Evolutionary conservation across 495 filamentous ascomycete species (phyloP).

Genomic region (Tuber borchii): DNA sequence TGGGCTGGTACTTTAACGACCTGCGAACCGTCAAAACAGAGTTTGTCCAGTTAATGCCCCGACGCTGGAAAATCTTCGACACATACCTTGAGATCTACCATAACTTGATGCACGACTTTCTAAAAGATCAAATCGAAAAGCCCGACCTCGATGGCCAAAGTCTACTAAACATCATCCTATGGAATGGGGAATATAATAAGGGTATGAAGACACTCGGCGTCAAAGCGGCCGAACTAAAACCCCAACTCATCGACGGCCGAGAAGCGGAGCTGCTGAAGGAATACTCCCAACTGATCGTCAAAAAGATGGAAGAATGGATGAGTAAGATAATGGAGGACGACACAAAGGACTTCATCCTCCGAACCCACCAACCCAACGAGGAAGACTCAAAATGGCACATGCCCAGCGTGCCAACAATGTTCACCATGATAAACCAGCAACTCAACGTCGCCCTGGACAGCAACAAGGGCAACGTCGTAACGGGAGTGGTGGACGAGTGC

Average conservation of each 20-base stretch:
- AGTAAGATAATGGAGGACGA: conserved; percentile 78
- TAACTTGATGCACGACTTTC: conserved; percentile 85
- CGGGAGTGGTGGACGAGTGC: conserved; percentile 92
- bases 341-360: conserved; percentile 66
- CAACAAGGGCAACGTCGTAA: conserved; percentile 74
- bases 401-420: conserved; percentile 56
- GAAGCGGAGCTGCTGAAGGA: conserved; percentile 84
- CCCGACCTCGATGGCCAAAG: conserved; percentile 66
- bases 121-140: conserved; percentile 65
- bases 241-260: conserved; percentile 79
- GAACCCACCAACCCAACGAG: conserved; percentile 62
- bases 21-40: conserved; percentile 83
- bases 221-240: conserved; percentile 61
- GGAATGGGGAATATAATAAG: conserved; percentile 89
- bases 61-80: conserved; percentile 93
- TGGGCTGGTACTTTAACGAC: conserved; percentile 97
- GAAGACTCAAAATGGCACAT: conserved; percentile 53
- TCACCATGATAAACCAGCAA: conserved; percentile 94
- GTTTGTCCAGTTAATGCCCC: conserved; percentile 82
- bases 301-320: conserved; percentile 95
- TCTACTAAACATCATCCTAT: conserved; percentile 65
- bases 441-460: conserved; percentile 72
- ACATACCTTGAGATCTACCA: conserved; percentile 89
- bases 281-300: conserved; percentile 89
- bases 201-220: conserved; percentile 90